phyloP scores from a whole-genome alignment of 2,329 filamentous ascomycete species.

The Cephalotrichum gorgonifer region DNA sequence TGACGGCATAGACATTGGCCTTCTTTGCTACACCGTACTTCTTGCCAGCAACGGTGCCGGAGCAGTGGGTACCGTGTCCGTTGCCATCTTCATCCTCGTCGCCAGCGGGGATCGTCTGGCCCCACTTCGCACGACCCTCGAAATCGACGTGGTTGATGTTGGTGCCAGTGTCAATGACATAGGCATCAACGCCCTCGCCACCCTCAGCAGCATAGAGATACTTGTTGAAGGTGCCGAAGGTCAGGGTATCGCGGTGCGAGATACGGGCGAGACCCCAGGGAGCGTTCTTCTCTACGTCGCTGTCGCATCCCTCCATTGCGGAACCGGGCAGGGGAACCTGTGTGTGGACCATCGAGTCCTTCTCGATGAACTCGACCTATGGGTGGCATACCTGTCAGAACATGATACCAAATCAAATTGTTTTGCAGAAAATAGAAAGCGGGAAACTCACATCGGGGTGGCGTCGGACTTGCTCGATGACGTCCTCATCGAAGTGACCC shows the following conservation, averaged over 20 bases:
- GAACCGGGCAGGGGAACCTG: constrained; percentile 41
- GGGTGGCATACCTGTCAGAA: constrained; percentile 4
- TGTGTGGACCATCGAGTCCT: constrained; percentile 84
- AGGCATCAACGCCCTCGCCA: constrained; percentile 96
- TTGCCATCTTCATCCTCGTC: constrained; percentile 92
- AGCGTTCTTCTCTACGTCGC: constrained; percentile 74
- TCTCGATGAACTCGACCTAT: constrained; percentile 94
- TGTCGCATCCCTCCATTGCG: constrained; percentile 31
- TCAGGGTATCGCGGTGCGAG: constrained; percentile 80
- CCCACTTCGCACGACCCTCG: constrained; percentile 90
- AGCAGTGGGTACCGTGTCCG: constrained; percentile 98
- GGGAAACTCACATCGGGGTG: constrained; percentile 83
- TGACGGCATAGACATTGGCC: constrained; percentile 92
- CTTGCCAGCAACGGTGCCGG: constrained; percentile 92
- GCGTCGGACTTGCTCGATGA: constrained; percentile 86
- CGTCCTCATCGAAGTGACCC: constrained; percentile 87
- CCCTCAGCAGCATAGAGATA: constrained; percentile 85
- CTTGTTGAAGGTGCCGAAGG: constrained; percentile 94
- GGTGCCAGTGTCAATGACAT: constrained; percentile 96
- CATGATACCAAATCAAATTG: background rate
- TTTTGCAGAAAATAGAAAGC: background rate
- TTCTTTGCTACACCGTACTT: constrained; percentile 99
- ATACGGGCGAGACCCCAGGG: constrained; percentile 99
- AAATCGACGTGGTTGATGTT: constrained; percentile 94
- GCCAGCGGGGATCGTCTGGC: constrained; percentile 81